phyloP scores from a whole-genome alignment of 148 eudicot species.

The Rhododendron kiyosumense region DNA sequence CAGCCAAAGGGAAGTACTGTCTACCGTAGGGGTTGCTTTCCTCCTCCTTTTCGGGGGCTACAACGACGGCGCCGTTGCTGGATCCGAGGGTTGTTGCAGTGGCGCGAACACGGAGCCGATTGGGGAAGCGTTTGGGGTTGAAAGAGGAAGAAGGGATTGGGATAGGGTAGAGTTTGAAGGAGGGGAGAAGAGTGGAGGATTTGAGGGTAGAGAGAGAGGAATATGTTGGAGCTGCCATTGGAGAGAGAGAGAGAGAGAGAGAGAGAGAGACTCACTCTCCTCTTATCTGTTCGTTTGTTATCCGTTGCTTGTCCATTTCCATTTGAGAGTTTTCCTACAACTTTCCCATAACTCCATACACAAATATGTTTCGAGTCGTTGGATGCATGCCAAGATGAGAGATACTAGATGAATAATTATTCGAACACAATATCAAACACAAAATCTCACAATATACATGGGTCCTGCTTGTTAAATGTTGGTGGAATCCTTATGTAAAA shows the following conservation, averaged over 20 bases:
- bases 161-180: slow-evolving; percentile 17
- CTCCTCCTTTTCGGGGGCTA: slow-evolving; percentile 20
- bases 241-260: not conserved
- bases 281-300: not conserved
- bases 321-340: not conserved
- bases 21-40: slow-evolving; percentile 9
- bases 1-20: slow-evolving; percentile 85
- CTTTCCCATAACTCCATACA: no score
- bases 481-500: rapidly evolving
- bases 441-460: no score
- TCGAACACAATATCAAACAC: no score
- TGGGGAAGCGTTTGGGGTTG: slow-evolving; percentile 1
- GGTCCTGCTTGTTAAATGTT: no score
- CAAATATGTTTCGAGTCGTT: no score
- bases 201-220: slow-evolving; percentile 13
- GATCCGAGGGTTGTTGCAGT: slow-evolving; percentile 52
- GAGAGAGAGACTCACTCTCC: not conserved
- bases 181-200: slow-evolving; percentile 11
- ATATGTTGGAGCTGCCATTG: slow-evolving; percentile 16
- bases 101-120: slow-evolving; percentile 36
- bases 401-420: no score
- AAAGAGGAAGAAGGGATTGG: slow-evolving; percentile 15
- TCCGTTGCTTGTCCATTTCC: not conserved
- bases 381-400: no score
- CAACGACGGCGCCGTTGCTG: slow-evolving; percentile 58